phyloP scores from a whole-genome alignment of 441 rosid genomes.

The Gossypium davidsonii region DNA sequence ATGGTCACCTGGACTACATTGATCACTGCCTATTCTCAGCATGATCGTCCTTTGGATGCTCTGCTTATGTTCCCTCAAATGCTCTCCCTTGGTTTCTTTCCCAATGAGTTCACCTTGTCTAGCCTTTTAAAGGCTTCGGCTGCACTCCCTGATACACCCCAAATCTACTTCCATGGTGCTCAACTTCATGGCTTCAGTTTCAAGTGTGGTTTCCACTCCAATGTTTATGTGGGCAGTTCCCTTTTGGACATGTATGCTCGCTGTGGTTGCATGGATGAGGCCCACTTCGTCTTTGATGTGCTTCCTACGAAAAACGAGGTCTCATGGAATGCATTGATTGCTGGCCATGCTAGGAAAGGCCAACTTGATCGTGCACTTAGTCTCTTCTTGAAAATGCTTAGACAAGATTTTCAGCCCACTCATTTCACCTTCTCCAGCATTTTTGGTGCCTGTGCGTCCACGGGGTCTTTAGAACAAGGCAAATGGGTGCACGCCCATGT shows the following conservation, averaged over 20 bases:
- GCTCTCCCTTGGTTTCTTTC: constrained; percentile 30
- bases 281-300: constrained; percentile 17
- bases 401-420: constrained; percentile 27
- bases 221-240: constrained; percentile 43
- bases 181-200: constrained; percentile 42
- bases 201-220: constrained; percentile 31
- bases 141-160: neutral
- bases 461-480: constrained; percentile 37
- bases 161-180: constrained; percentile 21
- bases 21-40: constrained; percentile 38
- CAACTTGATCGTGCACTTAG: constrained; percentile 24
- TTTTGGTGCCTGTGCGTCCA: constrained; percentile 27
- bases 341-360: constrained; percentile 34
- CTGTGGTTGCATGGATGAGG: constrained; percentile 30
- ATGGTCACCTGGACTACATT: constrained; percentile 37
- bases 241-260: constrained; percentile 40
- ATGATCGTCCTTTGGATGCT: constrained; percentile 28
- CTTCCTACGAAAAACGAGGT: constrained; percentile 31
- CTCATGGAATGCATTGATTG: constrained; percentile 44
- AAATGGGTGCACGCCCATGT: constrained; percentile 38
- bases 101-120: constrained; percentile 43
- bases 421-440: constrained; percentile 32
- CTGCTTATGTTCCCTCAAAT: constrained; percentile 34
- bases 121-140: constrained; percentile 41
- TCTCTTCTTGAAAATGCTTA: constrained; percentile 25